Conservation (phyloP, 164 flowering plant genomes). For the Vitis amurensis region DNA sequence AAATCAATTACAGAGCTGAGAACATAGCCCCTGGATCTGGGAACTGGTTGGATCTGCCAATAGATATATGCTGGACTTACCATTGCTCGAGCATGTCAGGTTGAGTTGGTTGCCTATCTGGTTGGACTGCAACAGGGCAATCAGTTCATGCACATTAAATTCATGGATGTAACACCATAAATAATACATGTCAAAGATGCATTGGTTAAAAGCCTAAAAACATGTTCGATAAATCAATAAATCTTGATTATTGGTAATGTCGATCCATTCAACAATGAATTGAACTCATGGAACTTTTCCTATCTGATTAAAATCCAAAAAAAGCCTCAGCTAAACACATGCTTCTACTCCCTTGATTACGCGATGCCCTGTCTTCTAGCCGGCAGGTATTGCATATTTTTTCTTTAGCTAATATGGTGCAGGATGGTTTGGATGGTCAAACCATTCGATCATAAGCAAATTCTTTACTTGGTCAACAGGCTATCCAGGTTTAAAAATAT, state of each 20-base stretch:
- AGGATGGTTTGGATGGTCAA: not conserved
- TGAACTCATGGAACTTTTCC: not conserved
- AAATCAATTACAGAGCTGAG: slow-evolving; percentile 62
- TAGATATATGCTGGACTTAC: slow-evolving; percentile 36
- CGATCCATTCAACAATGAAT: not conserved
- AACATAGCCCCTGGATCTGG: slow-evolving; percentile 59
- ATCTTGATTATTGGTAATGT: not conserved
- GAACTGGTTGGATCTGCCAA: slow-evolving; percentile 38
- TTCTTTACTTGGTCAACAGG: not conserved
- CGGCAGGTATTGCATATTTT: not conserved
- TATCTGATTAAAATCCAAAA: not conserved
- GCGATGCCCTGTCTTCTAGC: not conserved
- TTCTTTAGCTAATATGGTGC: not conserved
- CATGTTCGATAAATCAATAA: too few species aligned
- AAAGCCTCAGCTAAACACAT: not conserved
- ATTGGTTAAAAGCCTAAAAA: too few species aligned
- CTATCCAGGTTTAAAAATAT: not conserved
- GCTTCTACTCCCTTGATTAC: not conserved
- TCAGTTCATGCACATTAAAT: not conserved
- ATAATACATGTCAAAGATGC: too few species aligned
- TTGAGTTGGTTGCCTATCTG: slow-evolving; percentile 58
- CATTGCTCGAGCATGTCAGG: slow-evolving; percentile 66
- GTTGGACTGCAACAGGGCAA: slow-evolving; percentile 51
- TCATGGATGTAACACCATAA: not conserved
- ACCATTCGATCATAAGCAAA: not conserved